phyloP scores from a whole-genome alignment of 331 rosid species.

The Dryas integrifolia region DNA sequence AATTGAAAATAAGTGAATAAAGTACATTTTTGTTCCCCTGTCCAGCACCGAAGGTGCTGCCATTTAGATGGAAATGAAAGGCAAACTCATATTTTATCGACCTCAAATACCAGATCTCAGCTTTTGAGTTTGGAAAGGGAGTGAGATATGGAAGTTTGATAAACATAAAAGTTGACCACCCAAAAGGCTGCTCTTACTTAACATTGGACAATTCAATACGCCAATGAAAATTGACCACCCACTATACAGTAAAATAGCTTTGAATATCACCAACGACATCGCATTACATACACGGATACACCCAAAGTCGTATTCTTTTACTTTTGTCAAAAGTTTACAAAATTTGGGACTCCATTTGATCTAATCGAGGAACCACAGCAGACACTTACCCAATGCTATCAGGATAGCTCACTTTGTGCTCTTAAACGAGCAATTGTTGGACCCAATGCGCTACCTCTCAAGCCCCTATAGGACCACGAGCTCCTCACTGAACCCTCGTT shows the following conservation, averaged over 20 bases:
- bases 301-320: neutral
- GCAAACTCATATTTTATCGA: neutral
- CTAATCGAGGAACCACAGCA: conserved; percentile 9
- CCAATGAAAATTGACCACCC: neutral
- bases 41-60: conserved; percentile 26
- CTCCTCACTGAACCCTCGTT: conserved; percentile 44
- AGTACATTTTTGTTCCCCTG: neutral
- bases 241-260: neutral
- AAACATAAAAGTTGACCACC: neutral
- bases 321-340: conserved; percentile 14
- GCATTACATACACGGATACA: neutral
- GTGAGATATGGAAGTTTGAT: neutral
- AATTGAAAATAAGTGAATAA: conserved; percentile 9
- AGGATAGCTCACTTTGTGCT: conserved; percentile 53
- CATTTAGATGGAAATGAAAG: conserved; percentile 5
- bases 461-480: conserved; percentile 60
- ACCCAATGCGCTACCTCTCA: conserved; percentile 86
- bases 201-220: neutral
- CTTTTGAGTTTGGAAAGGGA: neutral
- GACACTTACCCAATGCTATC: neutral
- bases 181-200: neutral
- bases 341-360: neutral
- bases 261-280: neutral
- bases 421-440: conserved; percentile 76
- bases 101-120: too few relatives aligned